Conservation (phyloP, 768 basidiomycete genomes). For the Tricholoma flavovirens region DNA sequence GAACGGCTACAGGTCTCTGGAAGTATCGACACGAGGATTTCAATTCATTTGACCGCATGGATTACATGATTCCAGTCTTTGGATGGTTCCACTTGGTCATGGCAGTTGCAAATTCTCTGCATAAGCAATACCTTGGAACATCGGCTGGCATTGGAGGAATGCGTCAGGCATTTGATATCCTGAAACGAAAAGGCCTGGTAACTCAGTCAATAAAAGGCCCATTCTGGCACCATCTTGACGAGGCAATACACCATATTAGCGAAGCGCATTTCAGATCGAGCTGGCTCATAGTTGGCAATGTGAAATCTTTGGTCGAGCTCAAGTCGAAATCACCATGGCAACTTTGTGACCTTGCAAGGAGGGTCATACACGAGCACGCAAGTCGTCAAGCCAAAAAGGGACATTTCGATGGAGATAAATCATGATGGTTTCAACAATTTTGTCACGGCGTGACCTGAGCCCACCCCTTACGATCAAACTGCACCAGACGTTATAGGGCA, state of each 20-base stretch:
- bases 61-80: conserved; percentile 25
- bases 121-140: conserved; percentile 37
- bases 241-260: conserved; percentile 29
- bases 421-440: too few species aligned
- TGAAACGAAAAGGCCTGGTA: conserved; percentile 25
- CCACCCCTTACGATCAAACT: too few species aligned
- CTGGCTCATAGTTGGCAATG: conserved; percentile 24
- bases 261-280: conserved; percentile 32
- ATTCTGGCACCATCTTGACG: conserved; percentile 30
- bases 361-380: conserved; percentile 22
- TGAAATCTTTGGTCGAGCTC: conserved; percentile 21
- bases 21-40: conserved; percentile 28
- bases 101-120: conserved; percentile 34
- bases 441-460: too few species aligned
- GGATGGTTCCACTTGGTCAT: conserved; percentile 40
- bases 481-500: too few species aligned
- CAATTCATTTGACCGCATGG: conserved; percentile 33
- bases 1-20: conserved; percentile 30
- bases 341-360: conserved; percentile 20
- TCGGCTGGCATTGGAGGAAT: conserved; percentile 22
- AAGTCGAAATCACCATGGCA: conserved; percentile 19
- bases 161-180: conserved; percentile 24
- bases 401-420: too few species aligned
- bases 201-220: conserved; percentile 22
- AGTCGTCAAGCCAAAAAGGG: too few species aligned